phyloP scores from a whole-genome alignment of 495 filamentous ascomycete genomes.

The Ascodesmis nigricans region DNA sequence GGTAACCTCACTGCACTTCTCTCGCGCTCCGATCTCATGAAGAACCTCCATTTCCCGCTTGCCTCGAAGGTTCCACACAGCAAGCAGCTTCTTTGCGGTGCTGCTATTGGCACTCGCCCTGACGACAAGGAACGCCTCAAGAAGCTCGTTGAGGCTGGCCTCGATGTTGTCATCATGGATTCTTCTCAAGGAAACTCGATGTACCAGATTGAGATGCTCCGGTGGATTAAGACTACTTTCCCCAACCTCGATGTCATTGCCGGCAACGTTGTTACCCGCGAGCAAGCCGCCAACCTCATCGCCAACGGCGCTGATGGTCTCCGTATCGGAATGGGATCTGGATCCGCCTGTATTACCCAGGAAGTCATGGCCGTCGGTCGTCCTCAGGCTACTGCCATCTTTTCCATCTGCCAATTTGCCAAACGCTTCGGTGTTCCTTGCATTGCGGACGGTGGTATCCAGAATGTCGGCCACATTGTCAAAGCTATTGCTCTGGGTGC shows the following conservation, averaged over 20 bases:
- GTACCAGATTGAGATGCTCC: slow-evolving; percentile 93
- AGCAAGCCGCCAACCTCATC: slow-evolving; percentile 81
- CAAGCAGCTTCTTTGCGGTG: slow-evolving; percentile 91
- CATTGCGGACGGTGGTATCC: slow-evolving; percentile 93
- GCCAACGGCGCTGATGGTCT: slow-evolving; percentile 89
- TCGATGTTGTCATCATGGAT: slow-evolving; percentile 91
- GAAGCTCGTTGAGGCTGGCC: slow-evolving; percentile 75
- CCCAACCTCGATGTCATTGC: slow-evolving; percentile 82
- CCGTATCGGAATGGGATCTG: slow-evolving; percentile 96
- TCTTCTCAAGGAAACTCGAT: slow-evolving; percentile 91
- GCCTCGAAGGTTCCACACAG: slow-evolving; percentile 93
- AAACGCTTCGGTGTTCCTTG: slow-evolving; percentile 88
- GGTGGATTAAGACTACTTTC: slow-evolving; percentile 71
- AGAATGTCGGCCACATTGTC: slow-evolving; percentile 97
- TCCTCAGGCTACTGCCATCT: slow-evolving; percentile 81
- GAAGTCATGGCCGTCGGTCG: slow-evolving; percentile 98
- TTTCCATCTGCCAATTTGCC: slow-evolving; percentile 70
- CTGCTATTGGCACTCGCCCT: slow-evolving; percentile 81
- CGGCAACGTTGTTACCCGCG: slow-evolving; percentile 91
- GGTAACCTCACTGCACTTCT: slow-evolving; percentile 86
- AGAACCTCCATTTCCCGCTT: slow-evolving; percentile 92
- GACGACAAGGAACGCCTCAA: slow-evolving; percentile 73
- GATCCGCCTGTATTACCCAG: slow-evolving; percentile 95
- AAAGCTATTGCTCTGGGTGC: slow-evolving; percentile 91
- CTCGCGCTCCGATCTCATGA: slow-evolving; percentile 91